Conservation (phyloP, 345 rosid species). For the Euclidium syriacum region DNA sequence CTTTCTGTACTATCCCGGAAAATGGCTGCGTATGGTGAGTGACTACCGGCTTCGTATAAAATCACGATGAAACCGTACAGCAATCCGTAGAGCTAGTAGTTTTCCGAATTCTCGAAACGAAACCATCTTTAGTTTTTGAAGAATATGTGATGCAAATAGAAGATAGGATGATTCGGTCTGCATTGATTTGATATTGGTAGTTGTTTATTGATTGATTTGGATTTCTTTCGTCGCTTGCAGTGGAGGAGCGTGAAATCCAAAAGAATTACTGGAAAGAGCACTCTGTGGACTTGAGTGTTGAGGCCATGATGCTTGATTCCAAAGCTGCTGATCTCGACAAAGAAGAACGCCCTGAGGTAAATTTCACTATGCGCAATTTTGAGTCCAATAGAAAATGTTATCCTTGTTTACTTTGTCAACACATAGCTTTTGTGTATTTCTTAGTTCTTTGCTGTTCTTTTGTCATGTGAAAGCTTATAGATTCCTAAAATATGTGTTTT, state of each 20-base stretch:
- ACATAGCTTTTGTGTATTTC: neutral
- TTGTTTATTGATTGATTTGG: no score
- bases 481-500: neutral
- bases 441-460: neutral
- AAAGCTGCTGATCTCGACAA: conserved; percentile 83
- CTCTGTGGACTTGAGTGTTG: conserved; percentile 57
- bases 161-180: neutral
- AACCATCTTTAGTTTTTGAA: neutral
- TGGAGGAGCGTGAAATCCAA: conserved; percentile 56
- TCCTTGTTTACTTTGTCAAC: neutral
- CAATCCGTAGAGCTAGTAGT: neutral
- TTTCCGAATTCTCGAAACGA: neutral
- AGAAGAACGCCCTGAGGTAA: conserved; percentile 91
- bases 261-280: conserved; percentile 84
- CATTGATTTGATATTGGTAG: neutral
- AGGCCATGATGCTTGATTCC: conserved; percentile 94
- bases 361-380: no score
- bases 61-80: neutral
- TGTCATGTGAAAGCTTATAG: neutral
- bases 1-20: neutral
- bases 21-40: conserved; percentile 47
- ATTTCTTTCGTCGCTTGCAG: conserved; percentile 13
- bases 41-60: neutral
- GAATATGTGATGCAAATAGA: neutral
- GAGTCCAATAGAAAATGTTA: neutral